Conservation (phyloP, 345 rosid species). For the Cardamine occulta region DNA sequence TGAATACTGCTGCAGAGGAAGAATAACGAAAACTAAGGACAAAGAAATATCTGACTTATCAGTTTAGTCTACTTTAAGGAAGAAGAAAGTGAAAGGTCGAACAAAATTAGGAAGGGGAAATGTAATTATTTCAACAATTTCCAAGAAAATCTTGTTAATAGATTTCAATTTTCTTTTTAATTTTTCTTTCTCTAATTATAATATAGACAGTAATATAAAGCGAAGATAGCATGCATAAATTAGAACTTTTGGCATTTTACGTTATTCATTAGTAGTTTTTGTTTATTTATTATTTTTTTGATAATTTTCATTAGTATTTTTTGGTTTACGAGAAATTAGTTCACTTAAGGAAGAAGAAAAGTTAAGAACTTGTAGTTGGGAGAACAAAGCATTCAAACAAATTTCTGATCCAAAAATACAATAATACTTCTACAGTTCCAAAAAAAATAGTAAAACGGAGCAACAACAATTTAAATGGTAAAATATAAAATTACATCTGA, state of each 20-base stretch:
- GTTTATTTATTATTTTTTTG: neutral
- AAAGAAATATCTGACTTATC: neutral
- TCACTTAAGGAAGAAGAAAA: conserved; percentile 1
- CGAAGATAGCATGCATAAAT: conserved; percentile 3
- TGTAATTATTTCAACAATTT: conserved; percentile 10
- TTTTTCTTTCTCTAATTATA: too few species aligned
- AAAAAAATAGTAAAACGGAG: neutral
- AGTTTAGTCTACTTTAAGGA: neutral
- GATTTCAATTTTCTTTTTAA: too few species aligned
- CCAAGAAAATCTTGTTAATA: conserved; percentile 6
- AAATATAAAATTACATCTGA: conserved; percentile 29
- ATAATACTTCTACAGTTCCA: neutral
- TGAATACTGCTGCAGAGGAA: neutral
- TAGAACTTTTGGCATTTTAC: neutral
- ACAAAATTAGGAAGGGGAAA: neutral
- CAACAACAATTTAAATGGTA: neutral
- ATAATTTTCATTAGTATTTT: neutral
- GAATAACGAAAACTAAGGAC: neutral
- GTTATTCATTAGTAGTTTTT: neutral
- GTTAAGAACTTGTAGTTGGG: neutral
- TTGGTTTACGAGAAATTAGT: neutral
- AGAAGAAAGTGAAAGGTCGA: conserved; percentile 5
- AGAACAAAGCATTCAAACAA: neutral
- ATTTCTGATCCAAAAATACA: neutral
- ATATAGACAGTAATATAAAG: neutral